Conservation (phyloP, 78 protist species). For the Chrysochromulina tobinii region DNA sequence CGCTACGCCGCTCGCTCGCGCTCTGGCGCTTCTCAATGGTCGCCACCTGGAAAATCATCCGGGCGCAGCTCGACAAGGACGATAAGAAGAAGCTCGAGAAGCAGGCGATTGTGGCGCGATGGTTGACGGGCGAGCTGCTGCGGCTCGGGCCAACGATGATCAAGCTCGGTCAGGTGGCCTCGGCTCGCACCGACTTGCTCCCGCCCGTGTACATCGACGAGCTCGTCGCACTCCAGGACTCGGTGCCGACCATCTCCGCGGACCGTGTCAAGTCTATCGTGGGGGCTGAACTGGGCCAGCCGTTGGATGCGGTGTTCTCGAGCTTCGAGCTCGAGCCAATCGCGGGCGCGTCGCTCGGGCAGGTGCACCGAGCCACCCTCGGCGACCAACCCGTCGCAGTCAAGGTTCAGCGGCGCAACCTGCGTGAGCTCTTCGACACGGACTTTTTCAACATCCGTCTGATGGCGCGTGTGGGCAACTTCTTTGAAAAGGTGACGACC, state of each 20-base stretch:
- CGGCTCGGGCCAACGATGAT: slow-evolving; percentile 10
- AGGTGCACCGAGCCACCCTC: background rate
- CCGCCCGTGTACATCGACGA: background rate
- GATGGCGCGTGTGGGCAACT: background rate
- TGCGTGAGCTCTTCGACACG: background rate
- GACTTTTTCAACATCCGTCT: background rate
- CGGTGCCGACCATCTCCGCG: background rate
- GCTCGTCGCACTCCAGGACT: background rate
- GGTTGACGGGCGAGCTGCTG: slow-evolving; percentile 1
- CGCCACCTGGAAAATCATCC: background rate
- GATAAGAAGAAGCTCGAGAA: too few species aligned
- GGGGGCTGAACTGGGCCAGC: background rate
- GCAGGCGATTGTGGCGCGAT: background rate
- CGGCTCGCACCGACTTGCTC: background rate
- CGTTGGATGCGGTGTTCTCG: background rate
- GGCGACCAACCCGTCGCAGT: background rate
- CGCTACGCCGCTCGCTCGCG: background rate
- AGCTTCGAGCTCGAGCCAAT: background rate
- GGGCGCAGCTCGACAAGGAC: background rate
- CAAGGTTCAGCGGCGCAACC: background rate
- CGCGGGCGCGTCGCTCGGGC: slow-evolving; percentile 15
- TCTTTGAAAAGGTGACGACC: too few species aligned
- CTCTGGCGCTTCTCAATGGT: background rate
- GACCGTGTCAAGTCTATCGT: background rate
- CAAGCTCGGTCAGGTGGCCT: slow-evolving; percentile 24